Base-by-base conservation (phyloP, 2,329 filamentous ascomycete species). In the Claviceps arundinis region DNA sequence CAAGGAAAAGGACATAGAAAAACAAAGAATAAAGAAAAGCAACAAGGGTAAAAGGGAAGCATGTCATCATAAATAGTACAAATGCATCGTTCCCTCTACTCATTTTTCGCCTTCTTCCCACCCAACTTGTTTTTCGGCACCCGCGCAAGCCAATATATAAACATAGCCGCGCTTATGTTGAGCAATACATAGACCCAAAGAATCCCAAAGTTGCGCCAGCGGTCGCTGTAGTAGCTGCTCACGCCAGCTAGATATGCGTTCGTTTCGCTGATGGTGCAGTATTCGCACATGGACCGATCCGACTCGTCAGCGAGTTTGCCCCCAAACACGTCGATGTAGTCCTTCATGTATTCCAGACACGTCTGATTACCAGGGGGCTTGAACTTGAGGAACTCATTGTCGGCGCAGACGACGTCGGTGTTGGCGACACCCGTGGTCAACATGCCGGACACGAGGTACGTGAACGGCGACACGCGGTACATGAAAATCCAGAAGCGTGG, bases 401-500 rank as follows among this genome's bases (percentile, higher is more conserved):
- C 57, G 0, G 85, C 79, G 65, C 89, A 95, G 0, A 64, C 58
- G 37, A 91, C 81, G 0, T 68, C 48, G 0, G 79, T 80, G 59
- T 85, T 82, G 42, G 85, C 85, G 5, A 95, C 70, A 3, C 80
- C 87, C 0, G 78, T 78, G 0, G 83, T 76, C 0, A 91, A 66
- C 70, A 95, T 81, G 22, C 82, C 86, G 9, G 77, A 76, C 26
- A 91, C 80, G 16, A 93, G 71, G 64, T 95, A 95, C 0, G 85
- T 90, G 59, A 95, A 86, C 0, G 89, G 89, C 0, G 84, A 89
- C 48, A 89, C 70, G 47, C 85, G 80, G 68, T 91, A 57, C 82
- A 89, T 87, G 73, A 89, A 89, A 59, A 84, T 82, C 85, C 87
- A 91, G 74, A 90, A 89, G 5, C 78, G 70, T 0, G 87, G 85